Conservation (phyloP, 805 yeast genomes). For the Saturnispora mendoncae region DNA sequence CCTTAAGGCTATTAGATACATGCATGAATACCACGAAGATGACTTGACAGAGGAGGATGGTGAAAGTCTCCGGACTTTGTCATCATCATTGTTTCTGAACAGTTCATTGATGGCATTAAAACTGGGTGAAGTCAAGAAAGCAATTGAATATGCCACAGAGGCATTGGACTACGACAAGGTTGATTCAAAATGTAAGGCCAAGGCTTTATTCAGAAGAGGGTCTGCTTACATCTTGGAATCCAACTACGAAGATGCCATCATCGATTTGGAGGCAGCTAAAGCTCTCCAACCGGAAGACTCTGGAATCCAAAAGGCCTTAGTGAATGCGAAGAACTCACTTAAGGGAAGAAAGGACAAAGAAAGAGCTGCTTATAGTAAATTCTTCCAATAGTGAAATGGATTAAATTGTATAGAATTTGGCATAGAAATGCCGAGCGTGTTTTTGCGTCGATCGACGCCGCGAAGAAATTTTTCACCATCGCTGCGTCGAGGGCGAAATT, state of each 20-base stretch:
- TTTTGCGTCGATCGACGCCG: constrained; percentile 9
- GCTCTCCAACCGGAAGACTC: constrained; percentile 59
- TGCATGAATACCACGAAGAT: constrained; percentile 67
- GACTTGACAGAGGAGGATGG: constrained; percentile 50
- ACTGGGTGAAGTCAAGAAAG: constrained; percentile 43
- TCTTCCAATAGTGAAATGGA: constrained; percentile 34
- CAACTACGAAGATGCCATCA: constrained; percentile 62
- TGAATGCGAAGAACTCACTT: constrained; percentile 45
- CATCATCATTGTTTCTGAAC: constrained; percentile 60
- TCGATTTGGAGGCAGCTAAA: constrained; percentile 57
- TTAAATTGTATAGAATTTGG: too few species aligned
- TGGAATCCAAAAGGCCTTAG: constrained; percentile 57
- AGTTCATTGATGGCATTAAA: constrained; percentile 69
- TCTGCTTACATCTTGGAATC: constrained; percentile 54
- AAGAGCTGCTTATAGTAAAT: constrained; percentile 65
- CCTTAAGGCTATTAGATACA: constrained; percentile 58
- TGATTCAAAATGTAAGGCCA: constrained; percentile 64
- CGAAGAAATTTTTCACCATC: constrained; percentile 3
- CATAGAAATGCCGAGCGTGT: constrained; percentile 6
- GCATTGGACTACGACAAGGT: constrained; percentile 55
- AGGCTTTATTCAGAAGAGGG: constrained; percentile 84
- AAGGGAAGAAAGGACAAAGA: constrained; percentile 55
- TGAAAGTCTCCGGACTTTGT: constrained; percentile 41
- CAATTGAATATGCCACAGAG: constrained; percentile 50
- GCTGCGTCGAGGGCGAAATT: constrained; percentile 8